These are phyloP conservation scores for Paracorniculantispora psalliotae DNA, from an alignment of 2,329 filamentous ascomycete genomes.

Conservation along the genomic window DNA sequence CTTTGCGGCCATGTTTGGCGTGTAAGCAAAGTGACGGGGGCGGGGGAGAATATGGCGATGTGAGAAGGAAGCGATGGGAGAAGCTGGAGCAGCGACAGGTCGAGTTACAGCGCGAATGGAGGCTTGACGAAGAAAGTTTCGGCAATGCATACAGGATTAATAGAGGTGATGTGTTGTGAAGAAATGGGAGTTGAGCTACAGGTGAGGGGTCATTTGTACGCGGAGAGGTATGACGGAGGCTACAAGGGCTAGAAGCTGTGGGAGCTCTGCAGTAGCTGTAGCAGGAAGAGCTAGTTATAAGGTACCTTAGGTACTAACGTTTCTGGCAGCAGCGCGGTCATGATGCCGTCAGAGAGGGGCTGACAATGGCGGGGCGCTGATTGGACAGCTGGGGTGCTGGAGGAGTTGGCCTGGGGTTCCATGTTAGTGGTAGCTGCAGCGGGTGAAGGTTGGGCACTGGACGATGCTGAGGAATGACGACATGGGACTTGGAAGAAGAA, in stretches of 20 bases:
- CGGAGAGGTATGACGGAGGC: background rate
- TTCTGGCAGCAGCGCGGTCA: background rate
- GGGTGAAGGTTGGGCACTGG: background rate
- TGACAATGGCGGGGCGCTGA: constrained; percentile 3
- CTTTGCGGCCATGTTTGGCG: constrained; percentile 41
- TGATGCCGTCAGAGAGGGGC: constrained; percentile 9
- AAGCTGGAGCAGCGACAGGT: background rate
- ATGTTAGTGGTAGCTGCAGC: background rate
- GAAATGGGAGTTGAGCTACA: background rate
- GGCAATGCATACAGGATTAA: constrained; percentile 2
- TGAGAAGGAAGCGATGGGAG: background rate
- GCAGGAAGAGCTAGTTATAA: background rate
- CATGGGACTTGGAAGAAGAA: no score
- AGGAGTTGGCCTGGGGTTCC: background rate
- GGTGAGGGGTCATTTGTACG: background rate
- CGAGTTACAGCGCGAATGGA: background rate
- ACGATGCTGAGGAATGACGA: background rate
- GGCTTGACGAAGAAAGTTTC: background rate
- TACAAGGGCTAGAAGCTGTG: background rate
- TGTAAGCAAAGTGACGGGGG: background rate
- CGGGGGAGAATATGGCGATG: background rate
- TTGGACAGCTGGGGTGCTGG: background rate
- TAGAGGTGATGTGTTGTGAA: background rate
- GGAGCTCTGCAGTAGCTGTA: background rate
- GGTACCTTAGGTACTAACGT: no score